Base-by-base conservation (phyloP, 257 asterid species). In the Hygrophila difformis region DNA sequence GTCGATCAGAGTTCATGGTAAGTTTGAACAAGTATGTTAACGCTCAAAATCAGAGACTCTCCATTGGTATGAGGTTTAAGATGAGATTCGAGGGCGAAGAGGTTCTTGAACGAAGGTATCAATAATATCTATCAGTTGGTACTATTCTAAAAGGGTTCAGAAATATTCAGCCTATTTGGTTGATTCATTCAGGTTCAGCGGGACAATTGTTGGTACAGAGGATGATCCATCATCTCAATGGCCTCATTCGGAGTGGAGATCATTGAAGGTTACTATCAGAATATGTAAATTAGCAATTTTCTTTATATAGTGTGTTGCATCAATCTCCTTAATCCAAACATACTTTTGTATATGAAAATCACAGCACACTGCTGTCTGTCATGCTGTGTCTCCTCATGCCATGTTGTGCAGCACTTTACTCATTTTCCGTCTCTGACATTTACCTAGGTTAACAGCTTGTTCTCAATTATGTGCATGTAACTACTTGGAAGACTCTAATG, bases 81-180 rank as follows among this genome's bases (percentile, higher is more conserved):
- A 91, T 91, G 99, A 76, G 81, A 64, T 91, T 91, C 54, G 99
- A 91, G 69, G 94, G 96, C 6, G 99, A 91, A 62, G 99, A 91
- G 67, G 95, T 78, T 69, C 93, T 93, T 19, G 99, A 91, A 64
- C 74, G 93, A 76, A 86, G 99, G 99, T 91, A 74, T 21, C 43
- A 33, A 10, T 5, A 33, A 10, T 33, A 5, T 4, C 37, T 33
- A 9, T 3, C 10, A 9, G 12, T 5, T 4, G 12, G 7, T 24
- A 24, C 3, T 24, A 7, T 24, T 24, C 29, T 7, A 24, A 24
- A 24, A 20, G 12, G 18, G 49, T 23, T n/a, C 17, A 48, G 16
- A 11, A 18, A 28, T 28, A 55, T 13, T 8, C 46, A 24, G 3
- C 37, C 8, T 9, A 2, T 45, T 41, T 68, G 28, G 16, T 57